Evolutionary conservation across 2,329 filamentous ascomycete species (phyloP).

Genomic region (Pseudogymnoascus sp.): DNA sequence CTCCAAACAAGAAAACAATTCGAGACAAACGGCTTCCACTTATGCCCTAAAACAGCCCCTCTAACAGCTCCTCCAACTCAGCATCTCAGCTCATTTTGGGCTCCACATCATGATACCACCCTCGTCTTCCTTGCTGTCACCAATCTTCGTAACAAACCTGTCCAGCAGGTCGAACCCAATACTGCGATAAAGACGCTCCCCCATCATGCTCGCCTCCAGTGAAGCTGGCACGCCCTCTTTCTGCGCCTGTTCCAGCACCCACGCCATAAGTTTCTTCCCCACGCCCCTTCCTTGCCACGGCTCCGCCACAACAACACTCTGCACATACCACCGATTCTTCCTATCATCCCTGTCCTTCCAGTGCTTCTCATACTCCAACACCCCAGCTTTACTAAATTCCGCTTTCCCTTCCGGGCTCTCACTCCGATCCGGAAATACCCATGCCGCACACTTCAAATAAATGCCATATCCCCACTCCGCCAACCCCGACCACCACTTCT

Average conservation of each 20-base stretch:
- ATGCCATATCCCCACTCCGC: slow-evolving; percentile 3
- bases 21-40: background rate
- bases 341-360: slow-evolving; percentile 19
- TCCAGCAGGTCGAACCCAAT: slow-evolving; percentile 20
- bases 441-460: slow-evolving; percentile 8
- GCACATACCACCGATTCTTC: slow-evolving; percentile 23
- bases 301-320: slow-evolving; percentile 20
- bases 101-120: slow-evolving; percentile 7
- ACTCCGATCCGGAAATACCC: slow-evolving; percentile 15
- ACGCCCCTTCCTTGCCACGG: slow-evolving; percentile 22
- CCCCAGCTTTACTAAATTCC: slow-evolving; percentile 11
- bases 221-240: slow-evolving; percentile 21
- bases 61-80: background rate
- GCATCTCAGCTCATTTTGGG: background rate
- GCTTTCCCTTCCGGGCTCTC: slow-evolving; percentile 8
- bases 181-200: slow-evolving; percentile 22
- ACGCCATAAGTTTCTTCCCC: slow-evolving; percentile 24
- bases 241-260: slow-evolving; percentile 21
- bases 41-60: background rate
- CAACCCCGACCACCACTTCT: slow-evolving; percentile 14
- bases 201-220: slow-evolving; percentile 20
- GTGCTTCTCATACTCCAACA: slow-evolving; percentile 13
- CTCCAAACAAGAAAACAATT: background rate
- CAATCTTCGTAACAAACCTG: background rate
- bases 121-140: background rate